These are phyloP conservation scores for Colletotrichum sp. DNA, from an alignment of 2,329 filamentous ascomycete species.

Conservation along the genomic window DNA sequence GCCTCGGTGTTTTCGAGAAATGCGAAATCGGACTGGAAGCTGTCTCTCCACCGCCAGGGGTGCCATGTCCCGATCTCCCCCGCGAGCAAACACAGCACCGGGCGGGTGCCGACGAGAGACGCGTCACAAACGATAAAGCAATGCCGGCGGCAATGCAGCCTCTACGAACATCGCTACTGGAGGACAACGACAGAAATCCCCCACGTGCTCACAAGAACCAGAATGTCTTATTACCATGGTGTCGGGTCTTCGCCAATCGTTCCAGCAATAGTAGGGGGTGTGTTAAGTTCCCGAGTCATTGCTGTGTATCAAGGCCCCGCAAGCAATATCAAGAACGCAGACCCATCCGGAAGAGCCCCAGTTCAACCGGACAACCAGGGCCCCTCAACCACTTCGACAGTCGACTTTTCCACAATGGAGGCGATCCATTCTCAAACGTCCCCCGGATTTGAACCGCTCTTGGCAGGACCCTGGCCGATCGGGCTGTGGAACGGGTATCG, in stretches of 20 bases:
- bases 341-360: background rate
- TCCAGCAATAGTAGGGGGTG: background rate
- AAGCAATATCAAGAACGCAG: background rate
- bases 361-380: background rate
- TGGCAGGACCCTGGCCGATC: constrained; percentile 5
- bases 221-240: background rate
- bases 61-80: background rate
- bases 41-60: background rate
- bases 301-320: background rate
- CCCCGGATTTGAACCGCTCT: background rate
- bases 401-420: background rate
- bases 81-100: background rate
- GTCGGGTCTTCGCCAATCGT: background rate
- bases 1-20: background rate
- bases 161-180: background rate
- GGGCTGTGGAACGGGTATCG: background rate
- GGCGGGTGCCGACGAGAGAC: background rate
- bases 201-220: background rate
- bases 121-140: background rate
- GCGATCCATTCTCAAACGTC: background rate
- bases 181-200: background rate
- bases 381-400: background rate
- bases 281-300: constrained; percentile 1
- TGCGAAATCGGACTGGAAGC: background rate
- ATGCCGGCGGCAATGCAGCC: background rate